Evolutionary conservation across 2,329 filamentous ascomycete genomes (phyloP).

Genomic region (Sarocladiaceae sp.): DNA sequence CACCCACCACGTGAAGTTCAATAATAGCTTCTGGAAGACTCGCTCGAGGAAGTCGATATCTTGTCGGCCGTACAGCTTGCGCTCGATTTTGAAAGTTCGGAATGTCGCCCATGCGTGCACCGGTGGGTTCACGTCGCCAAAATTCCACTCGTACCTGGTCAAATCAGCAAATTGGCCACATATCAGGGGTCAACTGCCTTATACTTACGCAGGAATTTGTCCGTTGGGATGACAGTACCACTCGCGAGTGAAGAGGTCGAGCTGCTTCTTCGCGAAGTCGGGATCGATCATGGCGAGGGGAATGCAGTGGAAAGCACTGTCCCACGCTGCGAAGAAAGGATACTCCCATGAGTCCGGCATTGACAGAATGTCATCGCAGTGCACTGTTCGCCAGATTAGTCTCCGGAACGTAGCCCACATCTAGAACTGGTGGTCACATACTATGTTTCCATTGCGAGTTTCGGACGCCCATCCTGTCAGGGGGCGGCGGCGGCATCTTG

Average conservation of each 20-base stretch:
- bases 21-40: conserved; percentile 89
- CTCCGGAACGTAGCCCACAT: not conserved
- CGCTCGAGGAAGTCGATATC: conserved; percentile 94
- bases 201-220: conserved; percentile 75
- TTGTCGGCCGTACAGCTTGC: conserved; percentile 92
- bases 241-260: conserved; percentile 91
- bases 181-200: conserved; percentile 11
- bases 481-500: conserved; percentile 78
- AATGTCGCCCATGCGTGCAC: conserved; percentile 97
- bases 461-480: conserved; percentile 72
- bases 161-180: not conserved
- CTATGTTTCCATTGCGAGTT: conserved; percentile 89
- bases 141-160: conserved; percentile 82
- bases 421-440: not conserved
- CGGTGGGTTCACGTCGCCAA: conserved; percentile 92
- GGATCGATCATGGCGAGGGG: conserved; percentile 95
- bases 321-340: conserved; percentile 96
- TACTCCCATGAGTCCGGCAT: conserved; percentile 99
- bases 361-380: conserved; percentile 90
- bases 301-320: conserved; percentile 95
- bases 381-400: conserved; percentile 38
- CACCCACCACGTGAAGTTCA: conserved; percentile 99
- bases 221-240: conserved; percentile 99
- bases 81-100: conserved; percentile 95
- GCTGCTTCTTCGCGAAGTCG: conserved; percentile 96